Evolutionary conservation across 2,329 filamentous ascomycete genomes (phyloP), one percentile per base, ranked within the genome.

Genomic region (Pyrenophora tritici-repentis): DNA sequence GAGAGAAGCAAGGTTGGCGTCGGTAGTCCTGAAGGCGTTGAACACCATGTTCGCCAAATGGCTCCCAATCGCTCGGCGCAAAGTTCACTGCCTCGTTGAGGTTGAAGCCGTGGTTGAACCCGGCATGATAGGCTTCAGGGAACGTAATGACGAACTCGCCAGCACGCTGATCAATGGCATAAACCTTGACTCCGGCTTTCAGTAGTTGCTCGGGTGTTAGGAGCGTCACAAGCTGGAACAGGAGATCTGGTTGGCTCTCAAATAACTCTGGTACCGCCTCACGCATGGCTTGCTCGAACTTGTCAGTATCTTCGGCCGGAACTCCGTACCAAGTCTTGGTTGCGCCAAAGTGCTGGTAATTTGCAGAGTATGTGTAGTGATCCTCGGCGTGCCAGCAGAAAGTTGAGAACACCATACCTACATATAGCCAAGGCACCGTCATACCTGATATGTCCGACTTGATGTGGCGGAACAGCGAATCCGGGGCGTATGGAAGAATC

Each of bases 381-480:
- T 99, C 94, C 68, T 99, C 94, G 58, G 96, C 97, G 72, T 99
- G 94, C 94, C 94, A 99, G 74, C 94, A 99, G 69, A 99, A 99
- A 0, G 94, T 97, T 0, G 94, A 99, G 72, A 99, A 99, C 33
- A 96, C 95, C 94, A 99, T 99, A 55, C 94, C 94, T 3, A 99
- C 94, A 69, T 99, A 99, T 3, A 99, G 86, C 94, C 94, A 99
- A 0, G 94, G 94, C 6, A 99, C 93, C 0, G 94, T 99, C 94
- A 99, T 99, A 32, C 94, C 94, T 2, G 94, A 97, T 45, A 99
- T 95, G 68, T 99, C 94, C 0, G 93, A 91, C 73, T 97, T 97
- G 79, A 99, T 97, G 65, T 99, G 90, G 41, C 93, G 85, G 78
- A 99, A 99, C 1, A 99, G 79, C 40, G 92, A 97, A 44, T 97